phyloP scores from a whole-genome alignment of 495 filamentous ascomycete genomes.

The Baudoinia panamericana region DNA sequence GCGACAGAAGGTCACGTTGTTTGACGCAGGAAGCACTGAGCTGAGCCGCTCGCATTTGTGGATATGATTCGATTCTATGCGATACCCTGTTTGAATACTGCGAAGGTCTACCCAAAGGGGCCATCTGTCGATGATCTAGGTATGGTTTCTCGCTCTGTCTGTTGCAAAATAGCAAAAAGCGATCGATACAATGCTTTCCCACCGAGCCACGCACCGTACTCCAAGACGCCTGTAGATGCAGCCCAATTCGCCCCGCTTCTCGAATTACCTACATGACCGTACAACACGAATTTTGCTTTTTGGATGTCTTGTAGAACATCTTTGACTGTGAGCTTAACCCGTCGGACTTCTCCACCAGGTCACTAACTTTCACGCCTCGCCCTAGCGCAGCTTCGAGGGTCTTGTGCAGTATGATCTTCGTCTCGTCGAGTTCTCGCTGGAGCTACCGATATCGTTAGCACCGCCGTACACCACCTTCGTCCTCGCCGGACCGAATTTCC shows the following conservation, averaged over 20 bases:
- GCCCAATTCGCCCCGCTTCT: background rate
- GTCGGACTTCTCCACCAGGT: slow-evolving; percentile 76
- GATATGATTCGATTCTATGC: background rate
- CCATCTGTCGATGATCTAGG: too few relatives aligned
- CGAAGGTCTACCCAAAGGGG: too few relatives aligned
- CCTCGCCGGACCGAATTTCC: slow-evolving; percentile 23
- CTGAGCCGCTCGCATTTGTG: too few relatives aligned
- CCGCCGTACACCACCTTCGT: background rate
- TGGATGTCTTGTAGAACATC: slow-evolving; percentile 89
- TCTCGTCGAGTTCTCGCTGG: slow-evolving; percentile 93
- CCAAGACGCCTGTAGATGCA: slow-evolving; percentile 3
- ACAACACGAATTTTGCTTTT: slow-evolving; percentile 96
- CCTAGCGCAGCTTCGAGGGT: slow-evolving; percentile 85
- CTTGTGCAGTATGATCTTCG: slow-evolving; percentile 94
- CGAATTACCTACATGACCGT: slow-evolving; percentile 49
- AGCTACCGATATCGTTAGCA: slow-evolving; percentile 50
- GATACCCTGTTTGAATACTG: background rate
- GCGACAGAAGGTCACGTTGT: too few relatives aligned
- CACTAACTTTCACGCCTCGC: slow-evolving; percentile 86
- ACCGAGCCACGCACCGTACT: too few relatives aligned
- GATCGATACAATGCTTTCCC: too few relatives aligned
- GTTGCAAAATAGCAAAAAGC: too few relatives aligned
- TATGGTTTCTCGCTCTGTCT: too few relatives aligned
- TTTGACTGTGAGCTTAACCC: slow-evolving; percentile 80
- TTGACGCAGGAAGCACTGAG: too few relatives aligned